Conservation (phyloP, 2,329 filamentous ascomycete species). For the Colletotrichum caudatum region DNA sequence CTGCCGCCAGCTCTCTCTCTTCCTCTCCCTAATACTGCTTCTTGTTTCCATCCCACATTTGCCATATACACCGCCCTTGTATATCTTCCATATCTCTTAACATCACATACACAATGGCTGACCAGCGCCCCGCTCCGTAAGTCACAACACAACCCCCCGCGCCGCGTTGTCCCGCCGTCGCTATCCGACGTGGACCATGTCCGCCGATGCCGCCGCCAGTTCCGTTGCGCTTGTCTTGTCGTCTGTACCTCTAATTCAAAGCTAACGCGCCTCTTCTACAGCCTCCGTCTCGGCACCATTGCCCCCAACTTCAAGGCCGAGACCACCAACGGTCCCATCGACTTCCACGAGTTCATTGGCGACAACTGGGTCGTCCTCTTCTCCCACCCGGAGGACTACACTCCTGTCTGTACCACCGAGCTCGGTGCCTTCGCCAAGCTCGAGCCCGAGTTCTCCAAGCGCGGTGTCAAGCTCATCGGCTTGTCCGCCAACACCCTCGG, state of each 20-base stretch:
- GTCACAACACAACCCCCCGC: constrained; percentile 19
- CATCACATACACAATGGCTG: constrained; percentile 42
- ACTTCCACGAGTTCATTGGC: constrained; percentile 86
- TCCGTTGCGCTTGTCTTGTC: neutral
- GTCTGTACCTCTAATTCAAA: neutral
- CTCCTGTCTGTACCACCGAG: constrained; percentile 95
- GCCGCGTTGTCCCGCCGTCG: constrained; percentile 13
- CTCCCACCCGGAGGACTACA: constrained; percentile 91
- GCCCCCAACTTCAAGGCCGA: constrained; percentile 89
- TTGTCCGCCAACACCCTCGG: constrained; percentile 87
- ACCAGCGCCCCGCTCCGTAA: constrained; percentile 42
- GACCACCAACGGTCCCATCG: constrained; percentile 81
- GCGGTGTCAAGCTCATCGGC: constrained; percentile 91
- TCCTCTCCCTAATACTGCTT: neutral
- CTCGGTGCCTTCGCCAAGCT: constrained; percentile 93
- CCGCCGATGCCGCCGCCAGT: neutral
- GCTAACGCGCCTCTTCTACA: constrained; percentile 46
- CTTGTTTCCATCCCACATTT: neutral
- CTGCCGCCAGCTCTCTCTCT: neutral
- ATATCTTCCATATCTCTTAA: neutral
- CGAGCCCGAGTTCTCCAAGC: constrained; percentile 87
- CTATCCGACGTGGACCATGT: too few relatives aligned
- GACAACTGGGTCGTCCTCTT: constrained; percentile 86
- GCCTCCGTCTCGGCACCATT: constrained; percentile 73
- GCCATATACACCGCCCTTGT: neutral